Evolutionary conservation across 1,284 basidiomycete genomes (phyloP).

Genomic region (Heterobasidion occidentale): DNA sequence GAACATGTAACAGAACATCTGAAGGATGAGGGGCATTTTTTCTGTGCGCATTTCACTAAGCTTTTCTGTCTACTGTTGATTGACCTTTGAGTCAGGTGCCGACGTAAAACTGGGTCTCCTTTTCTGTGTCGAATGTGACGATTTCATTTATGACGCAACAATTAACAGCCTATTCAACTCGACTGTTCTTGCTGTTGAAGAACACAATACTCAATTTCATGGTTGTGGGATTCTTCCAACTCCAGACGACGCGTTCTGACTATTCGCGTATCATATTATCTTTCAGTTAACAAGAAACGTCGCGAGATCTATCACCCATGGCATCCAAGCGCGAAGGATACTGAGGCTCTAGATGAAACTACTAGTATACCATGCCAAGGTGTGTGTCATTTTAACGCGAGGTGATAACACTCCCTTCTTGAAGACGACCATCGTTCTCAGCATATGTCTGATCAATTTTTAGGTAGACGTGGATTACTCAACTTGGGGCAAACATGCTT

Average conservation of each 20-base stretch:
- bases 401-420: slow-evolving; percentile 2
- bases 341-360: slow-evolving; percentile 25
- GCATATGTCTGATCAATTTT: not conserved
- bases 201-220: slow-evolving; percentile 40
- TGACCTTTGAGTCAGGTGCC: slow-evolving; percentile 30
- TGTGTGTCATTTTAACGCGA: slow-evolving; percentile 14
- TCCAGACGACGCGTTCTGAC: not conserved
- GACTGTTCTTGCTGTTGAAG: slow-evolving; percentile 37
- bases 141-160: slow-evolving; percentile 43
- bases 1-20: slow-evolving; percentile 53
- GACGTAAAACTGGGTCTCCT: slow-evolving; percentile 51
- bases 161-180: slow-evolving; percentile 32
- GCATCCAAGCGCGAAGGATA: slow-evolving; percentile 31
- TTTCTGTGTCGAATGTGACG: slow-evolving; percentile 51
- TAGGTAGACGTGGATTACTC: slow-evolving; percentile 79
- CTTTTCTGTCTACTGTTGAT: slow-evolving; percentile 1
- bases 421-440: not conserved
- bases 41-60: slow-evolving; percentile 49
- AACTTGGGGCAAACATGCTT: slow-evolving; percentile 96
- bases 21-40: slow-evolving; percentile 47
- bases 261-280: not conserved
- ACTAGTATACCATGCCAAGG: slow-evolving; percentile 57
- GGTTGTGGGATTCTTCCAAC: slow-evolving; percentile 18
- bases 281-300: slow-evolving; percentile 27
- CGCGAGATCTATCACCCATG: slow-evolving; percentile 39